Percentiles rank a stretch among this genome's conserved stretches.
These are phyloP conservation scores for Amniculicola lignicola DNA, from an alignment of 495 filamentous ascomycete genomes.

Conservation along the genomic window DNA sequence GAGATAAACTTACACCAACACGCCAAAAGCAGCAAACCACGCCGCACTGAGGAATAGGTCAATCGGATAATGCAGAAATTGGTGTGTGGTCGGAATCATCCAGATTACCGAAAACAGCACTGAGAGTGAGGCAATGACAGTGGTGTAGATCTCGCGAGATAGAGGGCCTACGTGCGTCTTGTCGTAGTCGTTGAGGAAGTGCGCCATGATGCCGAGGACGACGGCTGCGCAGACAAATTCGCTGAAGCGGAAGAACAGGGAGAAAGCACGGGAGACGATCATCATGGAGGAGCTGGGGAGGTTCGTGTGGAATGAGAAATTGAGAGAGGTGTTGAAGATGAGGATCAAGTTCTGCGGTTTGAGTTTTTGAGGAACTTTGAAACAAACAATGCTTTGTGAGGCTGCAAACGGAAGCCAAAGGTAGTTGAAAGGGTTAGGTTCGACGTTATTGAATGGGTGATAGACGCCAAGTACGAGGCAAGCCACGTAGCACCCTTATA, in stretches of 20 bases:
- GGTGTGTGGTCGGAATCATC: constrained; percentile 53
- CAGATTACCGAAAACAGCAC: constrained; percentile 53
- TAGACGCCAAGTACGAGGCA: no score
- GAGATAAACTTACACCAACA: neutral
- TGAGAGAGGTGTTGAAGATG: neutral
- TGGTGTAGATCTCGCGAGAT: constrained; percentile 58
- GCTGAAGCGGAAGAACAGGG: constrained; percentile 48
- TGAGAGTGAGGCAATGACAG: constrained; percentile 56
- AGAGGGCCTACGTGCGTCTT: constrained; percentile 43
- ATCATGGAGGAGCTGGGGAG: constrained; percentile 1
- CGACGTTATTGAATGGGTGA: neutral
- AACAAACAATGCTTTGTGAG: neutral
- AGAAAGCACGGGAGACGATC: constrained; percentile 51
- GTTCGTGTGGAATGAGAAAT: neutral
- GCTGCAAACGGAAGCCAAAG: neutral
- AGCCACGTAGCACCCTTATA: no score
- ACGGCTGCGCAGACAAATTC: constrained; percentile 45
- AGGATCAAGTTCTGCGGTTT: neutral
- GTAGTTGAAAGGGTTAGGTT: neutral
- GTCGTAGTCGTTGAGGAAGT: constrained; percentile 48
- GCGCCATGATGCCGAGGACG: constrained; percentile 57
- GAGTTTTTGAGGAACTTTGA: neutral
- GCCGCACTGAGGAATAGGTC: constrained; percentile 28
- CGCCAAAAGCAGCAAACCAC: constrained; percentile 34
- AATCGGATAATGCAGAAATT: constrained; percentile 38